Conservation (phyloP, 2,329 filamentous ascomycete species). For the Sphaerulina vaccinii region DNA sequence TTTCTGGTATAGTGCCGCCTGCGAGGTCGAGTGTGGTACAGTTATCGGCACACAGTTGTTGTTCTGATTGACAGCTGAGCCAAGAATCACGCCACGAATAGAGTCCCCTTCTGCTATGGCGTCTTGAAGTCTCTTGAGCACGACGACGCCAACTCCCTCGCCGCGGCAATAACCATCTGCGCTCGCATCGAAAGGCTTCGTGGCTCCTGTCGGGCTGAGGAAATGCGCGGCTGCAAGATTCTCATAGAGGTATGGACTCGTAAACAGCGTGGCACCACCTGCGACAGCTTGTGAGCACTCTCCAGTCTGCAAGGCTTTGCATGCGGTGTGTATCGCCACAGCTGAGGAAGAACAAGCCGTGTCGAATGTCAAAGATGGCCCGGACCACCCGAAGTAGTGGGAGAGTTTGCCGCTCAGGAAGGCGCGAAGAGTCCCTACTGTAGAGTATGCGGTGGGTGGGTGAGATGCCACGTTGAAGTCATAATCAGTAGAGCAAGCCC, state of each 20-base stretch:
- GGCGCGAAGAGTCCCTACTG: slow-evolving; percentile 12
- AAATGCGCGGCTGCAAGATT: slow-evolving; percentile 24
- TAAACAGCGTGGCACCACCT: slow-evolving; percentile 20
- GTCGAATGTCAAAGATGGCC: slow-evolving; percentile 13
- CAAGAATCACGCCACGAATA: slow-evolving; percentile 34
- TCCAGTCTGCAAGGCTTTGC: slow-evolving; percentile 7
- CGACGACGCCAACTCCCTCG: slow-evolving; percentile 33
- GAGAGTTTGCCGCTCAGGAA: slow-evolving; percentile 14
- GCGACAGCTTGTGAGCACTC: slow-evolving; percentile 17
- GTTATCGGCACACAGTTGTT: slow-evolving; percentile 13
- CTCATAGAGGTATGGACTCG: slow-evolving; percentile 17
- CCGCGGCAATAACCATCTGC: slow-evolving; percentile 41
- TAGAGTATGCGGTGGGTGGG: slow-evolving; percentile 27
- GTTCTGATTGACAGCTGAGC: slow-evolving; percentile 40
- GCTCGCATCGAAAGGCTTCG: slow-evolving; percentile 35
- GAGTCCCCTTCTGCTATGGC: slow-evolving; percentile 40
- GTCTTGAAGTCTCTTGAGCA: slow-evolving; percentile 39
- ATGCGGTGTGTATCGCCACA: slow-evolving; percentile 13
- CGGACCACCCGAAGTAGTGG: slow-evolving; percentile 20
- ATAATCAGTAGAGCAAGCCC: slow-evolving; percentile 13
- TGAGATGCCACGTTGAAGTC: slow-evolving; percentile 11
- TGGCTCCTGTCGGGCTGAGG: slow-evolving; percentile 23
- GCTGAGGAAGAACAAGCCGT: slow-evolving; percentile 19
- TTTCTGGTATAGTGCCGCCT: slow-evolving; percentile 11
- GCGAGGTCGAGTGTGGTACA: slow-evolving; percentile 20